A percentile compares a stretch with the other conserved stretches of the same genome.
Conservation (phyloP, 2,329 filamentous ascomycete genomes). For the Mollisia scopiformis region DNA sequence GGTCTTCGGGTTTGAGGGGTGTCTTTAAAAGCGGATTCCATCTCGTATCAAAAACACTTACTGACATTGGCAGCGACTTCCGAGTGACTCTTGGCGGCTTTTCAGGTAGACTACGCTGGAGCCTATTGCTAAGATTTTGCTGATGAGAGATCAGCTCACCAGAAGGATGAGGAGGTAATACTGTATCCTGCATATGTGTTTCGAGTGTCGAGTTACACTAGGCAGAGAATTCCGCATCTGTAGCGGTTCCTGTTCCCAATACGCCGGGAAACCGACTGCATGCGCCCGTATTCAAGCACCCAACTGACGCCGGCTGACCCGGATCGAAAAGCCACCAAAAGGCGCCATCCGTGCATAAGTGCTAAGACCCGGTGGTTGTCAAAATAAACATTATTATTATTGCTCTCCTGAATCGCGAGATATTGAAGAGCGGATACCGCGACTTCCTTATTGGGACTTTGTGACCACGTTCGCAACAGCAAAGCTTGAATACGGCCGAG, state of each 20-base stretch:
- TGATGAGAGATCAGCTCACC: background rate
- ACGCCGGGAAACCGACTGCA: background rate
- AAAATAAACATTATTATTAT: background rate
- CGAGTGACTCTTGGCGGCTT: background rate
- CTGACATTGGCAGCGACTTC: background rate
- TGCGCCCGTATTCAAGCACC: background rate
- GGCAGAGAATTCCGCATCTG: background rate
- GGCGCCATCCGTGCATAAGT: background rate
- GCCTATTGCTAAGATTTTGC: background rate
- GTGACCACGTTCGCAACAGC: constrained; percentile 2
- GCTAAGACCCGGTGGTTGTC: background rate
- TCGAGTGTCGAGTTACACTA: background rate
- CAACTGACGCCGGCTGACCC: background rate
- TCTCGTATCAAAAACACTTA: background rate
- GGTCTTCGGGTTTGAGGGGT: background rate
- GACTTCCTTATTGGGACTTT: constrained; percentile 1
- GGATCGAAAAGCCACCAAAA: background rate
- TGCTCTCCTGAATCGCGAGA: background rate
- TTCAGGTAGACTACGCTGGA: background rate
- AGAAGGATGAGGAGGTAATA: background rate
- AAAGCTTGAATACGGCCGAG: background rate
- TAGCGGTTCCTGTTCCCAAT: background rate
- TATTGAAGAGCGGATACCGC: background rate
- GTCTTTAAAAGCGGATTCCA: background rate
- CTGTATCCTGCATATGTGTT: background rate